Conservation (phyloP, 169 alveolate species). For the Plasmodium adleri region DNA sequence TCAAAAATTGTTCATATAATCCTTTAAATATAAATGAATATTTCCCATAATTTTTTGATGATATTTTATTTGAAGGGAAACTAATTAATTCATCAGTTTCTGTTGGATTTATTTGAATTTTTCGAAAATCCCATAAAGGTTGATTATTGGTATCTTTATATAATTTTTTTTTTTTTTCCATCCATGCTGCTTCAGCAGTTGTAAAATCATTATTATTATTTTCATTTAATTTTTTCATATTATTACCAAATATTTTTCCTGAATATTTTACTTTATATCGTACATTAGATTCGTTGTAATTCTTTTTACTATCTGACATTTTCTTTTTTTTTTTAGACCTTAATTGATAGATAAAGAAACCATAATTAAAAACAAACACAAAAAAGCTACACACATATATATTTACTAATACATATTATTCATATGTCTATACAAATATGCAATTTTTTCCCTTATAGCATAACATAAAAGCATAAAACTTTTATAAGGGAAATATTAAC, state of each 20-base stretch:
- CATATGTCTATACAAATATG: not conserved
- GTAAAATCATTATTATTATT: constrained; percentile 67
- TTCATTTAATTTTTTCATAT: constrained; percentile 60
- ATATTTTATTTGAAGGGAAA: constrained; percentile 79
- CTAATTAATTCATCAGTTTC: constrained; percentile 81
- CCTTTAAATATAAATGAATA: constrained; percentile 79
- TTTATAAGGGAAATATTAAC: too few species aligned
- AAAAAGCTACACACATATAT: not conserved
- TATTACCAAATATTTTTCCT: constrained; percentile 28
- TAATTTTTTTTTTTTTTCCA: constrained; percentile 80
- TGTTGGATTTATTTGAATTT: constrained; percentile 84
- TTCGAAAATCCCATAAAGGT: constrained; percentile 86
- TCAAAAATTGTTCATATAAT: constrained; percentile 74
- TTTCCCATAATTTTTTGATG: constrained; percentile 55
- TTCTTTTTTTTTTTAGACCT: not conserved
- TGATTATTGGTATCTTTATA: constrained; percentile 84
- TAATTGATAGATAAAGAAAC: not conserved
- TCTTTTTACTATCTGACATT: constrained; percentile 44
- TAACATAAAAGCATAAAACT: not conserved
- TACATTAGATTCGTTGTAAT: constrained; percentile 16
- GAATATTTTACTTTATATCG: constrained; percentile 35
- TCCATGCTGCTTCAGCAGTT: constrained; percentile 78
- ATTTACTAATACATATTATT: not conserved
- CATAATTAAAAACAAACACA: constrained; percentile 12
- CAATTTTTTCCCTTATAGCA: not conserved